phyloP scores from a whole-genome alignment of 2,329 filamentous ascomycete genomes.

The Grosmannia serpens region DNA sequence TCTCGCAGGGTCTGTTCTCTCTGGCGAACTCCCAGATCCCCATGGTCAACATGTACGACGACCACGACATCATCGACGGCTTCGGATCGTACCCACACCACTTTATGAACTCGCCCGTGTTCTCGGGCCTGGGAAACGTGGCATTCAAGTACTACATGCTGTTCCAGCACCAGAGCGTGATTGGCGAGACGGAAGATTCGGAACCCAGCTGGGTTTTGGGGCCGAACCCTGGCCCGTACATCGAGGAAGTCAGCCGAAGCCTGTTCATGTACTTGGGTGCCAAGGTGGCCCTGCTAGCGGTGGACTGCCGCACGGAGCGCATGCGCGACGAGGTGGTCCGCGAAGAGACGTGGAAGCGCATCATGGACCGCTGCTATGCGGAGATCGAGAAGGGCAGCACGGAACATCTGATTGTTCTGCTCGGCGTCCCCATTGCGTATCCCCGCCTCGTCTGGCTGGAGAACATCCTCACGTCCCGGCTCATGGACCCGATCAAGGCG shows the following conservation, averaged over 20 bases:
- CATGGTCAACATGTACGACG: conserved; percentile 97
- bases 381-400: conserved; percentile 77
- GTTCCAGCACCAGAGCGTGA: conserved; percentile 89
- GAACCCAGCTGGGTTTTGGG: conserved; percentile 92
- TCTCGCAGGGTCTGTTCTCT: conserved; percentile 89
- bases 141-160: conserved; percentile 99
- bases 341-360: conserved; percentile 70
- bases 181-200: conserved; percentile 65
- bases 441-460: conserved; percentile 64
- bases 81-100: conserved; percentile 87
- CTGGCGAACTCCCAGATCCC: conserved; percentile 89
- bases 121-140: conserved; percentile 77
- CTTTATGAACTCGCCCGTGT: conserved; percentile 84
- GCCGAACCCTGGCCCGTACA: conserved; percentile 72
- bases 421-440: conserved; percentile 77
- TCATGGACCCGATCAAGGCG: conserved; percentile 83
- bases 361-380: conserved; percentile 74
- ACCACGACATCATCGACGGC: conserved; percentile 85
- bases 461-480: conserved; percentile 66
- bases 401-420: conserved; percentile 77
- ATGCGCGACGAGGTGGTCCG: conserved; percentile 71
- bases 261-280: conserved; percentile 75
- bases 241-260: conserved; percentile 73
- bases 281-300: conserved; percentile 68
- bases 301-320: conserved; percentile 87